A percentile compares a stretch with the other conserved stretches of the same genome.
Conservation (phyloP, 2,329 filamentous ascomycete species). For the Talaromyces sp. region DNA sequence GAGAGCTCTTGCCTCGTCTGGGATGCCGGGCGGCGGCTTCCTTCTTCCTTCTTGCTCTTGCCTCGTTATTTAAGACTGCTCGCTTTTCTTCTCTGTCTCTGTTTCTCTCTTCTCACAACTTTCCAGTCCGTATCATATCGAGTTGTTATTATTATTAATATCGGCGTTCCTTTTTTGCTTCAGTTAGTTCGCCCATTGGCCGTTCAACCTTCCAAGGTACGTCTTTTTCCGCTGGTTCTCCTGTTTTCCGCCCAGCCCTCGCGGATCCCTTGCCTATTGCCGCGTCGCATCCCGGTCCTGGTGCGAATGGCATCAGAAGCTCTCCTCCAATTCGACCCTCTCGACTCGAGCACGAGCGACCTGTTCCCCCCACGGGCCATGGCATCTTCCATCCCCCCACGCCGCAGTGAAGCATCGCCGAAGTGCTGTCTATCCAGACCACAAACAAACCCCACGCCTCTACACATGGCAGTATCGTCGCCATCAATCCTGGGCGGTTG, state of each 20-base stretch:
- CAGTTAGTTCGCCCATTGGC: neutral
- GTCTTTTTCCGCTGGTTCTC: neutral
- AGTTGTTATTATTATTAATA: neutral
- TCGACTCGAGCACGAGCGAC: neutral
- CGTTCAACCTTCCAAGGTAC: neutral
- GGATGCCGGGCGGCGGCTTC: neutral
- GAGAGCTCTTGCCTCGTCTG: constrained; percentile 2
- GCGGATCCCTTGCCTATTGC: neutral
- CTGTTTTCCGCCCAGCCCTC: neutral
- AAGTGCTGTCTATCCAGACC: neutral
- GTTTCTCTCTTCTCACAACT: neutral
- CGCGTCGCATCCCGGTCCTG: neutral
- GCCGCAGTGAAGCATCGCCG: neutral
- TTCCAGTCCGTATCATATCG: neutral
- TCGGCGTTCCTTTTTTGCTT: neutral
- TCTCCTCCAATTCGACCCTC: neutral
- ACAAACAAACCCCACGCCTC: neutral
- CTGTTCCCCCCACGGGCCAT: neutral
- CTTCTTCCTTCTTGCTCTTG: neutral
- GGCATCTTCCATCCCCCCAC: neutral
- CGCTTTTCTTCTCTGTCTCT: neutral
- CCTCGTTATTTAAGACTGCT: neutral
- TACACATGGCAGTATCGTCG: neutral
- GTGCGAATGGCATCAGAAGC: neutral
- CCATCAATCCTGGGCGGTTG: neutral